Conservation (phyloP, 805 yeast species). For the Metschnikowia lochheadii region DNA sequence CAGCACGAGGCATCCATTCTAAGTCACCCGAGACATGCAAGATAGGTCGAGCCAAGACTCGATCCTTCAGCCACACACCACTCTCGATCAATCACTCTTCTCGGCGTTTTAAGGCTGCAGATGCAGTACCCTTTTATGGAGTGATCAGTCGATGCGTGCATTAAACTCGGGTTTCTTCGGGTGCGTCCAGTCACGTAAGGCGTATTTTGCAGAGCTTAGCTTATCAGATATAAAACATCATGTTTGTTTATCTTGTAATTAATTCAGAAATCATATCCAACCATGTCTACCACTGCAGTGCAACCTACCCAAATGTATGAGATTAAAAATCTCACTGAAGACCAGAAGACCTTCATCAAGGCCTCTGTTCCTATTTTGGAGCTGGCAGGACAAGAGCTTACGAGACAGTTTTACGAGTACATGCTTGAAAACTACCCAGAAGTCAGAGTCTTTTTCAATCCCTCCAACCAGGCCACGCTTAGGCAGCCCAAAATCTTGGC, state of each 20-base stretch:
- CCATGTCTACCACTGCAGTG: neutral
- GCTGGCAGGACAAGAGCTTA: constrained; percentile 50
- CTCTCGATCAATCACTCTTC: neutral
- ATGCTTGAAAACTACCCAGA: constrained; percentile 54
- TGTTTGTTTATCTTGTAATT: neutral
- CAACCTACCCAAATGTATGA: constrained; percentile 19
- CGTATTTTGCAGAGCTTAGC: neutral
- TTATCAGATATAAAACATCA: neutral
- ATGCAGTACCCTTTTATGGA: neutral
- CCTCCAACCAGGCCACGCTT: constrained; percentile 49
- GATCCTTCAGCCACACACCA: neutral
- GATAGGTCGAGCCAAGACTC: neutral
- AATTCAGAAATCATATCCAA: neutral
- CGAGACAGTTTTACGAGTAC: constrained; percentile 49
- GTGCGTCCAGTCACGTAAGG: constrained; percentile 1
- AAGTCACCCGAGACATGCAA: neutral
- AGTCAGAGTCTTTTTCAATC: constrained; percentile 58
- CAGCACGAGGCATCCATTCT: neutral
- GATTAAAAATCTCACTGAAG: constrained; percentile 25
- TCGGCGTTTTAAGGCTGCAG: neutral
- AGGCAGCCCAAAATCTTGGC: constrained; percentile 65
- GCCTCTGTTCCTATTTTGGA: constrained; percentile 56
- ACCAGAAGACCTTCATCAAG: constrained; percentile 33
- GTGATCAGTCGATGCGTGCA: neutral
- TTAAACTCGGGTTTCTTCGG: neutral